Evolutionary conservation across 352 stramenopile species (phyloP), one percentile per base, ranked within the genome.

Genomic region (Globisporangium heterothallicum): DNA sequence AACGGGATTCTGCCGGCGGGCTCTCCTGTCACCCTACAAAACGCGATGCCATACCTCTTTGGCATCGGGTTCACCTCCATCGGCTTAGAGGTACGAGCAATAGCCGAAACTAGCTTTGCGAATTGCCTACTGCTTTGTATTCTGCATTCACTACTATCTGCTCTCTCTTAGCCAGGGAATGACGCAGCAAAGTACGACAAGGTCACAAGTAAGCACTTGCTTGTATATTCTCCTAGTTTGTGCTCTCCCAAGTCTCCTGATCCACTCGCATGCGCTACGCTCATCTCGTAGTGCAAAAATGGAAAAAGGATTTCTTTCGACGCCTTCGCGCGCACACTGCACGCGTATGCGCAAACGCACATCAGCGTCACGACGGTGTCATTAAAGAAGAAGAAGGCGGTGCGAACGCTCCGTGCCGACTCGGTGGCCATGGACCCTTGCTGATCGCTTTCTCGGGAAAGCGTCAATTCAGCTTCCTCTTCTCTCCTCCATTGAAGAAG

Each of bases 391-490:
- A 56, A 51, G 19, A 22, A 30, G 26, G 32, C 9, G 27, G 18
- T 12, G 40, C 42, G 4, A n/a, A n/a, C n/a, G 49, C 21, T 13
- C 21, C 29, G 9, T 93, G 82, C 47, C 22, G 47, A 12, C 56
- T 59, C 35, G 57, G 29, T 34, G 29, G 44, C 0, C 80, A 94
- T 48, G 69, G 72, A 1, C 85, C 85, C 0, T 63, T 86, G 49
- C 58, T 95, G 58, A 74, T 95, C 36, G 85, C 85, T 6, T 95
- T 95, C 60, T 86, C 79, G 0, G 85, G 85, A 14, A 95, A 95
- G 59, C 78, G 85, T 18, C 85, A 95, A 54, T 95, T 93, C 59
- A 86, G 77, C 51, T 88, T 68, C 43, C 54, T 95, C 42, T 95
- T 95, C 52, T 72, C 81, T 14, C 75, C 79, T 6, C 79, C 78